Base-by-base conservation (phyloP, 257 asterid genomes). In the Orobanche coerulescens region DNA sequence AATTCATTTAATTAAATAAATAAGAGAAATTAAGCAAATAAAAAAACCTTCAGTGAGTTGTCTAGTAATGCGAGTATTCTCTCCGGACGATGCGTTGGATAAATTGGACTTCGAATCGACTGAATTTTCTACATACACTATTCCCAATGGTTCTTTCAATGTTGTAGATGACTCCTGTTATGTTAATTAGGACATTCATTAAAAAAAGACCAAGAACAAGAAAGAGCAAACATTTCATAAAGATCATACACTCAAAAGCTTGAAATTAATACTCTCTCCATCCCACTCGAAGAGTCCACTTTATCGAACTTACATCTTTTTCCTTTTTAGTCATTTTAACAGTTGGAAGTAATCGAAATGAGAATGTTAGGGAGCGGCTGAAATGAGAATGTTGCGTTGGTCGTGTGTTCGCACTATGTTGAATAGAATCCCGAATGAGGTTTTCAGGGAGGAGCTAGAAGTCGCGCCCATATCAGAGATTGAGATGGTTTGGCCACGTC, bases 11-110 rank as follows among this genome's bases (percentile, higher is more conserved):
- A 64, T 33, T 16, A 8, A 39, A 8, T 22, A 47, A 5, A 3
- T 26, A 46, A 7, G 30, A 24, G 66, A 42, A 4, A 24, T 22
- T 39, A 53, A n/a, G 5, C 5, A 6, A 65, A 36, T 30, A 69
- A 49, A 61, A 36, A 48, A 71, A 90, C 97, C 96, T 87, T 79
- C 89, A 36, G 95, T 70, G 42, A 88, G 86, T 61, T 88, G 95
- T 77, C 96, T 79, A 26, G 78, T 73, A 51, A 73, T 76, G 18
- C 83, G 92, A 49, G 71, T 62, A 54, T 67, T 78, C 55, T 77
- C 84, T 12, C 55, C 70, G 8, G 75, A 60, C 28, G 73, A 52
- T 39, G 42, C 44, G 55, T 67, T 66, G 0, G 85, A 71, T 6
- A 3, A 13, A 66, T 77, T 71, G 10, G 64, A 55, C 42, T 47